Conservation (phyloP, 805 yeast genomes). For the Starmerella lactis-condensi region DNA sequence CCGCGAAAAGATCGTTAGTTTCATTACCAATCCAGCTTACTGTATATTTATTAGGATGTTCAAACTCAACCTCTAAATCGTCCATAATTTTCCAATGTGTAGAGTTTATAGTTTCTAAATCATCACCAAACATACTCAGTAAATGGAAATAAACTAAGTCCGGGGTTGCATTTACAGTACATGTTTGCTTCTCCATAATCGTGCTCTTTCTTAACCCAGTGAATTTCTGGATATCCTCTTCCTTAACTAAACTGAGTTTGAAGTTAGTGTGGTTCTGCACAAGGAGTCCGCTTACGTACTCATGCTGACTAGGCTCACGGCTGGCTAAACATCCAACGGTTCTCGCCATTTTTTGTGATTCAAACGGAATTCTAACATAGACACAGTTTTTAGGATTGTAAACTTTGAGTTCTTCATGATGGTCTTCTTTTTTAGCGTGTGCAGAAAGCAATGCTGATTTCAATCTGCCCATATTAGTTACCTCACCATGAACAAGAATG, state of each 20-base stretch:
- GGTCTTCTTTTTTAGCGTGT: conserved; percentile 60
- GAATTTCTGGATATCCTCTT: conserved; percentile 75
- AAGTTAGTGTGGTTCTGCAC: conserved; percentile 64
- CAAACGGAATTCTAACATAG: conserved; percentile 53
- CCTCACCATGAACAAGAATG: conserved; percentile 90
- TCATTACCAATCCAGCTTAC: conserved; percentile 84
- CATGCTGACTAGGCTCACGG: conserved; percentile 22
- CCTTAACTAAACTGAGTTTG: conserved; percentile 62
- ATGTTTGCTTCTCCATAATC: conserved; percentile 61
- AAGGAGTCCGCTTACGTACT: conserved; percentile 56
- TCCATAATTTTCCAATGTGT: conserved; percentile 38
- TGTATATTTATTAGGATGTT: conserved; percentile 32
- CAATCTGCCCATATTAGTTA: conserved; percentile 94
- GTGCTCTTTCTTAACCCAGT: conserved; percentile 73
- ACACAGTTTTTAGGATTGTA: conserved; percentile 87
- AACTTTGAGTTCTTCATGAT: conserved; percentile 77
- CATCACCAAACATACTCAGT: conserved; percentile 85
- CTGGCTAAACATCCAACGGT: conserved; percentile 40
- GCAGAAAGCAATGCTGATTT: conserved; percentile 82
- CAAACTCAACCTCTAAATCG: conserved; percentile 34
- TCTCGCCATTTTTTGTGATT: conserved; percentile 69
- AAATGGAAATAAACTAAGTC: conserved; percentile 76
- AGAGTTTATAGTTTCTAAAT: conserved; percentile 25
- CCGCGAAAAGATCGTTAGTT: conserved; percentile 85
- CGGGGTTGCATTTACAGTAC: conserved; percentile 62